Conservation (phyloP, 768 basidiomycete species). For the Fistulinella prunicolor region DNA sequence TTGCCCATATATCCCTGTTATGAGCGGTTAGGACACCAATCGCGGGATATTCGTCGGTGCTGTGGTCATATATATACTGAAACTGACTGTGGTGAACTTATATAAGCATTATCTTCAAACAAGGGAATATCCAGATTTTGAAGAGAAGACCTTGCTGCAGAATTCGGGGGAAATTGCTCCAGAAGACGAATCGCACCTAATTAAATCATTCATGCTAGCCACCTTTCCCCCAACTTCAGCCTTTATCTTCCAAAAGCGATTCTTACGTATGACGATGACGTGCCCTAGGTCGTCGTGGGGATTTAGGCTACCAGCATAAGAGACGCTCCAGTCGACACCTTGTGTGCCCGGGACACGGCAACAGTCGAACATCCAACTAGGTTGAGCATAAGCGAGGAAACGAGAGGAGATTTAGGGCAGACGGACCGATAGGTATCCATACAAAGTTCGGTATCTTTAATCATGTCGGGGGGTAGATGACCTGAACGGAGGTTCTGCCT, state of each 20-base stretch:
- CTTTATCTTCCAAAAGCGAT: conserved; percentile 80
- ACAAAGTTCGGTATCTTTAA: conserved; percentile 69
- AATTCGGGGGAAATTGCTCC: neutral
- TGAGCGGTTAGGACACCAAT: conserved; percentile 77
- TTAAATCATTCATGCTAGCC: conserved; percentile 61
- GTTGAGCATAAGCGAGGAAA: neutral
- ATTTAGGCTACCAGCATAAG: conserved; percentile 50
- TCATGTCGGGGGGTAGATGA: conserved; percentile 57
- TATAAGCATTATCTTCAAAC: conserved; percentile 1
- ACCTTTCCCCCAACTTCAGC: conserved; percentile 53
- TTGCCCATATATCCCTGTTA: conserved; percentile 87
- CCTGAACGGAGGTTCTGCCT: conserved; percentile 67
- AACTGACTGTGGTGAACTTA: conserved; percentile 53
- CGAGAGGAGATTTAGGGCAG: neutral
- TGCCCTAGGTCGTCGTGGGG: conserved; percentile 59
- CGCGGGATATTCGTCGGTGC: conserved; percentile 59
- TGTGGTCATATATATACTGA: conserved; percentile 65
- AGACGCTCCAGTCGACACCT: conserved; percentile 74
- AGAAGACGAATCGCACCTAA: conserved; percentile 43
- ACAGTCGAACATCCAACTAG: conserved; percentile 91
- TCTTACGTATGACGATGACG: conserved; percentile 82
- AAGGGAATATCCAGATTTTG: neutral
- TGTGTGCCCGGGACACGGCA: conserved; percentile 73
- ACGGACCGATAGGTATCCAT: conserved; percentile 83
- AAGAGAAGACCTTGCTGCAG: conserved; percentile 1